Evolutionary conservation across 805 yeast genomes (phyloP).

Genomic region (Ogataea naganishii): DNA sequence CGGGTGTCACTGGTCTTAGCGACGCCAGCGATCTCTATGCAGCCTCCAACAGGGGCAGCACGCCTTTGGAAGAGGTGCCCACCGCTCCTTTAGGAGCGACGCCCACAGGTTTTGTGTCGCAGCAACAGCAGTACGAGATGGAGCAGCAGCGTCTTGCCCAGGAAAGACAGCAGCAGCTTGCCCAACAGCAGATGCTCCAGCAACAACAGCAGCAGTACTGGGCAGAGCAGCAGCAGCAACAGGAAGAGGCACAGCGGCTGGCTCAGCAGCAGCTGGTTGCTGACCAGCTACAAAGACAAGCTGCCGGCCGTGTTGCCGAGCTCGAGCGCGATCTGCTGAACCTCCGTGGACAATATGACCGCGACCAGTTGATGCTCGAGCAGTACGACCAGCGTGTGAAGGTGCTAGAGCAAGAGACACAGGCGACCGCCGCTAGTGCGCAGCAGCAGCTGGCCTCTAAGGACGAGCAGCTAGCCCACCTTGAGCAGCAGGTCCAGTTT

Average conservation of each 20-base stretch:
- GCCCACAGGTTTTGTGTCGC: conserved; percentile 35
- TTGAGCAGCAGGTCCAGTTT: conserved; percentile 65
- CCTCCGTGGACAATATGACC: conserved; percentile 74
- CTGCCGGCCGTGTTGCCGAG: conserved; percentile 71
- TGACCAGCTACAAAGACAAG: conserved; percentile 63
- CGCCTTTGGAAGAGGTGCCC: no score
- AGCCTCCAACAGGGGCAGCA: no score
- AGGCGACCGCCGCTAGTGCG: conserved; percentile 51
- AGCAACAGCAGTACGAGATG: conserved; percentile 44
- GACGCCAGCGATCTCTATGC: no score
- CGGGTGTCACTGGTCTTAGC: conserved; percentile 17
- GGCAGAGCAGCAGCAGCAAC: conserved; percentile 66
- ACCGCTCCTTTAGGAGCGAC: conserved; percentile 12
- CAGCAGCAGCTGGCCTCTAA: conserved; percentile 67
- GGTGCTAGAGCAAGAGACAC: conserved; percentile 66
- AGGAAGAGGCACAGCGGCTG: conserved; percentile 56
- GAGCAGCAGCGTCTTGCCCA: conserved; percentile 55
- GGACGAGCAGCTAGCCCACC: conserved; percentile 57
- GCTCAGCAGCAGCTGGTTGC: conserved; percentile 64
- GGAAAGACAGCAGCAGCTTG: conserved; percentile 56
- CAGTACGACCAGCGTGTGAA: conserved; percentile 85
- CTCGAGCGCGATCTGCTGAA: conserved; percentile 73
- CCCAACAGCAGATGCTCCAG: conserved; percentile 60
- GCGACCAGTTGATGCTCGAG: conserved; percentile 72
- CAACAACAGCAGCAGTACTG: conserved; percentile 64